Evolutionary conservation across 2,329 filamentous ascomycete species (phyloP), one percentile per base, ranked within the genome.

Genomic region (Cytospora paraplurivora): DNA sequence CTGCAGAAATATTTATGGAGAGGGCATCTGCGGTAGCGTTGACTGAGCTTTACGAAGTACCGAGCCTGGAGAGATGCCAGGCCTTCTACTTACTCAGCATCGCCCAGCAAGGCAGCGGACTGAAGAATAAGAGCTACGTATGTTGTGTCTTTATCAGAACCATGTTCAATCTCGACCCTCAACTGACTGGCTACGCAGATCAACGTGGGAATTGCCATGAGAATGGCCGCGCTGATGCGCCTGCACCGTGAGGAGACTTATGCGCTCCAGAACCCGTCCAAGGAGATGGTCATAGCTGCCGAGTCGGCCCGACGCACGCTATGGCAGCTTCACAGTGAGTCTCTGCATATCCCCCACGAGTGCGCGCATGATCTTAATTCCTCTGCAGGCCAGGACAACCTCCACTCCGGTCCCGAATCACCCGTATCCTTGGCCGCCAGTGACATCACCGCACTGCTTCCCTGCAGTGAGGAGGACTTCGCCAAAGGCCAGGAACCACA

Each of bases 51-150:
- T 85, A 85, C 68, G 74, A 78, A 47, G 78, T 80, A 59, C 80
- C 83, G 0, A 83, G 79, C 0, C 70, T 87, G 19, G 82, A 86
- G 68, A 76, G 80, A 49, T 85, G 82, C 58, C 84, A 87, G 71
- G 83, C 79, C 1, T 86, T 86, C 65, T 86, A 85, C 67, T 72
- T 87, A 4, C 73, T 87, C 17, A 85, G 82, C 68, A 81, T 87
- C 61, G 83, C 84, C 5, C 83, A 87, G 67, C 84, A 86, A 69
- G 83, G 83, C 15, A 84, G 80, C 59, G 84, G 82, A 0, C 74
- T 81, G 66, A 80, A 78, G 49, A 82, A 83, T 57, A 77, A 76
- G 59, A 86, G 84, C 71, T 83, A 82, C 67, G 83, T 85, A 71
- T 69, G 82, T 33, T 41, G 47, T 6, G 8, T n/a, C n/a, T 7